Base-by-base conservation (phyloP, 1,284 basidiomycete genomes). In the Hymenochaete sp. region DNA sequence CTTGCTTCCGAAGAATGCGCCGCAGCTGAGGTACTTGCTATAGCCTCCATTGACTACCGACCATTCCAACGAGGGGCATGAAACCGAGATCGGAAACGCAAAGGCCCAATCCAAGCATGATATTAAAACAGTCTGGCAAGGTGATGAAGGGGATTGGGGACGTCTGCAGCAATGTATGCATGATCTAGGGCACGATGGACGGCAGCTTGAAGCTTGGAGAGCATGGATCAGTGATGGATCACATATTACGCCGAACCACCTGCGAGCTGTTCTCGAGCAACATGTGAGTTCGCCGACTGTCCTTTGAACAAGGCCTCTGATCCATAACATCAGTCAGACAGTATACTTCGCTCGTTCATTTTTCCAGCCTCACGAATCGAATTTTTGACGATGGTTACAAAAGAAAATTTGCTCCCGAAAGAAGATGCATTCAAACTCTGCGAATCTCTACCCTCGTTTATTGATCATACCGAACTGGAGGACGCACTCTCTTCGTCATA, bases 181-280 rank as follows among this genome's bases (percentile, higher is more conserved):
- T 50, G 59, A 57, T 0, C 65, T 77, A 25, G 71, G 69, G 22
- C 67, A 73, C 27, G 84, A 89, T 53, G 82, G 85, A 2, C 70
- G 71, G 45, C 80, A 77, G 57, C 66, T 88, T 14, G 84, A 88
- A 49, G 57, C 81, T 9, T 89, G 85, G 84, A 67, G 65, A 49
- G 57, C 63, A 21, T 88, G 85, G 85, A 67, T 81, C 14, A 64
- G 61, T 13, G 41, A 13, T 35, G 32, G 32, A 6, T 16, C 14
- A n/a, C 21, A 6, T n/a, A n/a, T 16, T n/a, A 5, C 14, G 13
- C 13, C 32, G 32, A 35, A n/a, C n/a, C n/a, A n/a, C n/a, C n/a
- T n/a, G n/a, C n/a, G n/a, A n/a, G n/a, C n/a, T n/a, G n/a, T n/a
- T n/a, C n/a, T n/a, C n/a, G n/a, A n/a, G n/a, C n/a, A n/a, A n/a